Evolutionary conservation across 140 eudicot genomes (phyloP).

Genomic region (Anethum foeniculum): DNA sequence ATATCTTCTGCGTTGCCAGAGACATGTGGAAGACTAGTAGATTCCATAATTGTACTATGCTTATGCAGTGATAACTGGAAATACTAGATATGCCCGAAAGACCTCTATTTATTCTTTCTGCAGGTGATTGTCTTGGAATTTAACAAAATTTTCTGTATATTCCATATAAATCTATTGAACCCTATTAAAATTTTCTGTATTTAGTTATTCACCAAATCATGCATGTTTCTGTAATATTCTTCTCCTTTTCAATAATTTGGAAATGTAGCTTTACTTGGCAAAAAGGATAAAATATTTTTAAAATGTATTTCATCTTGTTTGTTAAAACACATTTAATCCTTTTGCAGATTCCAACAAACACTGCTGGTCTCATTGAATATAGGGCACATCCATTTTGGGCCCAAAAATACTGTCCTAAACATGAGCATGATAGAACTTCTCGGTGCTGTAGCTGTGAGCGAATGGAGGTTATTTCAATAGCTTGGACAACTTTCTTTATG

Average conservation of each 20-base stretch:
- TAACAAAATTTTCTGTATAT: neutral
- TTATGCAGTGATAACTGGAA: neutral
- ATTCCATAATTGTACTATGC: neutral
- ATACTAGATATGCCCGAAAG: neutral
- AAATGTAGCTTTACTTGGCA: too few relatives aligned
- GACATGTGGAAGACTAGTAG: neutral
- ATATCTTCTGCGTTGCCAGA: neutral
- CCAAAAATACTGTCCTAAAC: slow-evolving; percentile 69
- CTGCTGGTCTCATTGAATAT: slow-evolving; percentile 64
- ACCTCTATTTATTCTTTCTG: neutral
- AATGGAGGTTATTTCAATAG: slow-evolving; percentile 49
- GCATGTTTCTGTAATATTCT: neutral
- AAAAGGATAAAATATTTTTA: neutral
- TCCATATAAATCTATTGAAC: neutral
- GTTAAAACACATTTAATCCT: neutral
- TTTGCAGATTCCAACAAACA: slow-evolving; percentile 60
- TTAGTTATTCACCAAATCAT: neutral
- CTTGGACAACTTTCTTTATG: neutral
- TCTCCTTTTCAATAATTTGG: neutral
- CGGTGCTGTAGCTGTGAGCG: slow-evolving; percentile 89
- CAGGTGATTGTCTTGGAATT: too few relatives aligned
- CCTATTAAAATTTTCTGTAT: neutral
- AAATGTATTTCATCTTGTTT: neutral
- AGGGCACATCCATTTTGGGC: slow-evolving; percentile 87
- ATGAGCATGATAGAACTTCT: slow-evolving; percentile 75